Base-by-base conservation (phyloP, 2,329 filamentous ascomycete species). In the Aspergillus sp. region DNA sequence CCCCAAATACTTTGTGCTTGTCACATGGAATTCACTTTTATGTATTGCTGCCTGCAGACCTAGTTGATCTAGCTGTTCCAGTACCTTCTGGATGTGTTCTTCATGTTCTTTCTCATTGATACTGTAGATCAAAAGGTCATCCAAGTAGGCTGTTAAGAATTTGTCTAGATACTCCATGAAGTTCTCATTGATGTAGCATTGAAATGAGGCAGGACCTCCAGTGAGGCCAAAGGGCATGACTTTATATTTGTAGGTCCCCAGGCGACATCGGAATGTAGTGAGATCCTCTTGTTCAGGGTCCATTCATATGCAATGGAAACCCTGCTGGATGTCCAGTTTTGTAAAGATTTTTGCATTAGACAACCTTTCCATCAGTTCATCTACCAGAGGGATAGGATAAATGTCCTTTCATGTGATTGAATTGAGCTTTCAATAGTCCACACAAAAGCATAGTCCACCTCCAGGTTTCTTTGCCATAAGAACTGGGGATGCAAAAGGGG, bases 361-460 rank as follows among this genome's bases (percentile, higher is more conserved):
- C 1, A 65, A 9, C 1, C 42, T n/a, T 29, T 62, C 49, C 12
- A 61, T 34, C 0, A 52, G 53, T 43, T 67, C 49, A 3, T 42
- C 43, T 29, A 65, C 61, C 12, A 64, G 42, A 0, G 46, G 54
- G n/a, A 67, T 26, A 0, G 46, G 52, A 36, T 61, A 60, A 2
- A 46, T 27, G 47, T 66, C 55, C 44, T 69, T 68, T 10, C 56
- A 45, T 1, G 52, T 67, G 27, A 66, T 51, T 4, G 38, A 26
- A 43, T 68, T 68, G 29, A 68, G 42, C 1, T 43, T 38, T 29
- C 50, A 10, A 41, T 65, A 67, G 42, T 68, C 53, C 2, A 67
- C 47, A 47, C 53, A 64, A 8, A 64, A 38, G 3, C 49, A 28
- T 7, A 38, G 19, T 4, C 35, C 35, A 7, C 35, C 35, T 2